These are phyloP conservation scores for Phytophthora hybrid DNA, from an alignment of 352 stramenopile species.

Conservation along the genomic window DNA sequence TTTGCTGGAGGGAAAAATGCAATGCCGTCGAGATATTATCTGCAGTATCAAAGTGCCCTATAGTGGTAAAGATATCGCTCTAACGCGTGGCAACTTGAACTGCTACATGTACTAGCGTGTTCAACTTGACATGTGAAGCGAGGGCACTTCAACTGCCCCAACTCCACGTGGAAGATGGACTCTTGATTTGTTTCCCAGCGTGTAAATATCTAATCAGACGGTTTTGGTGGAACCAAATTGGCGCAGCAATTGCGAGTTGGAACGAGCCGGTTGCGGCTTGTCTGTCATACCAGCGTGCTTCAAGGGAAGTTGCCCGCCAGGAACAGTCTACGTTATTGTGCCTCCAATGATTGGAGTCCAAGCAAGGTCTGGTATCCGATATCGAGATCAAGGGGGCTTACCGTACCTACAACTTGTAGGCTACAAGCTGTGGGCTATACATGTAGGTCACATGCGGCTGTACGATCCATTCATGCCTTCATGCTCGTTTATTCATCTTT, in stretches of 20 bases:
- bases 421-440: too few relatives aligned
- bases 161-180: background rate
- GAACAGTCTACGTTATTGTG: background rate
- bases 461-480: too few relatives aligned
- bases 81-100: background rate
- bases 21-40: too few relatives aligned
- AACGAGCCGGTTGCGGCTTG: conserved; percentile 3
- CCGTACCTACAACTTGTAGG: too few relatives aligned
- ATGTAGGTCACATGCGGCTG: too few relatives aligned
- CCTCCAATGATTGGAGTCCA: background rate
- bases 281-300: background rate
- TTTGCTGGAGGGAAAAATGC: background rate
- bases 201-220: background rate
- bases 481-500: too few relatives aligned
- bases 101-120: background rate
- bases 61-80: background rate
- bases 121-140: background rate
- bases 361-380: too few relatives aligned
- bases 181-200: background rate
- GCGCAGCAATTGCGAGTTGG: too few relatives aligned
- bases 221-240: background rate
- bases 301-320: background rate
- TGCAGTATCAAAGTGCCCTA: too few relatives aligned
- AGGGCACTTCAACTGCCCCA: background rate
- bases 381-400: too few relatives aligned